Conservation (phyloP, 2,329 filamentous ascomycete genomes). For the Cercospora nicotianae region DNA sequence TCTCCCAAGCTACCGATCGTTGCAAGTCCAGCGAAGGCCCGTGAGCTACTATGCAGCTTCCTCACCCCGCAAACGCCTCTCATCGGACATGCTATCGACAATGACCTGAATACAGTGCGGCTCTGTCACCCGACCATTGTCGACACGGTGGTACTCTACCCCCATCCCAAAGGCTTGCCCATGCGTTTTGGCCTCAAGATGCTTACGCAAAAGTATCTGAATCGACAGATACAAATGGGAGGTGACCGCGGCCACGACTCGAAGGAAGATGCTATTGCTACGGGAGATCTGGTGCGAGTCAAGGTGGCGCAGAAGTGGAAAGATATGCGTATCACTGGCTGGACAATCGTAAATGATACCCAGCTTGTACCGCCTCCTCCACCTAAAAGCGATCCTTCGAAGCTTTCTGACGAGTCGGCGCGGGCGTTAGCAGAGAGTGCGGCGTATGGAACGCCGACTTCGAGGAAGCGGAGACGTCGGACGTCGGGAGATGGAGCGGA, state of each 20-base stretch:
- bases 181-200: conserved; percentile 74
- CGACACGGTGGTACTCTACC: conserved; percentile 82
- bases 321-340: conserved; percentile 65
- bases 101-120: conserved; percentile 83
- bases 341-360: conserved; percentile 58
- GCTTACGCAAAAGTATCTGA: conserved; percentile 69
- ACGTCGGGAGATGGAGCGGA: conserved; percentile 18
- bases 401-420: background rate
- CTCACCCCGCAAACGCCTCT: conserved; percentile 76
- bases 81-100: conserved; percentile 91
- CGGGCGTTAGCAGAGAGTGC: conserved; percentile 8
- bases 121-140: conserved; percentile 82
- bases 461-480: conserved; percentile 21
- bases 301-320: conserved; percentile 72
- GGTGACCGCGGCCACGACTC: conserved; percentile 75
- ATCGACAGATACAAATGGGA: conserved; percentile 75
- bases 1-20: conserved; percentile 64
- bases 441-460: background rate
- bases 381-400: background rate
- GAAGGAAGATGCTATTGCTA: conserved; percentile 83
- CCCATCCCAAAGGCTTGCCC: conserved; percentile 74
- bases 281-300: conserved; percentile 77
- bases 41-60: conserved; percentile 72
- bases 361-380: conserved; percentile 32
- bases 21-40: conserved; percentile 70